A percentile compares a stretch with the other conserved stretches of the same genome.
Evolutionary conservation across 1,284 basidiomycete species (phyloP).

Genomic region (Erythrobasidium hasegawianum): DNA sequence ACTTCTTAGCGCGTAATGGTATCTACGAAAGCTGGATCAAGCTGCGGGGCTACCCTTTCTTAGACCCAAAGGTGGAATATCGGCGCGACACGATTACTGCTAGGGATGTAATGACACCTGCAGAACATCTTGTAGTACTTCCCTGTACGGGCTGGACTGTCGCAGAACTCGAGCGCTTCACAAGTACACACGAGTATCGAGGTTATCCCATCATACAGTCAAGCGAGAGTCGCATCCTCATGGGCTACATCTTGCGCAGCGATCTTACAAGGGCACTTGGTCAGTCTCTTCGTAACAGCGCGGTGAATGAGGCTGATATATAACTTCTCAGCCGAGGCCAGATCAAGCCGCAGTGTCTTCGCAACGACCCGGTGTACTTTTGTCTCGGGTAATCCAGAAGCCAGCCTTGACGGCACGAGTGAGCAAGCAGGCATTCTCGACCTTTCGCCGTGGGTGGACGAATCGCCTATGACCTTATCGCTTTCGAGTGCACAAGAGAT

Average conservation of each 20-base stretch:
- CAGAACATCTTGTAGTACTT: conserved; percentile 21
- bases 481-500: conserved; percentile 43
- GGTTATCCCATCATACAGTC: conserved; percentile 76
- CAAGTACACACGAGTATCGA: conserved; percentile 57
- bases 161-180: conserved; percentile 34
- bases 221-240: conserved; percentile 58
- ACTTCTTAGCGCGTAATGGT: conserved; percentile 42
- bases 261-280: conserved; percentile 87
- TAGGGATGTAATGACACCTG: conserved; percentile 60
- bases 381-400: not conserved
- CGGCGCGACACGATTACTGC: conserved; percentile 63
- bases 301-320: not conserved
- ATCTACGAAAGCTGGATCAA: conserved; percentile 47
- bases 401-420: conserved; percentile 18
- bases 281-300: too few relatives aligned
- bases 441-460: conserved; percentile 41
- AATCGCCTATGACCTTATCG: conserved; percentile 40
- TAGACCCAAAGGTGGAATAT: conserved; percentile 62
- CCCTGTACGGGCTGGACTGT: conserved; percentile 14
- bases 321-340: conserved; percentile 24
- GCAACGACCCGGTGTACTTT: conserved; percentile 36
- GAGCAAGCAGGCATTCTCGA: conserved; percentile 28
- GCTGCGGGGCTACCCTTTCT: conserved; percentile 63
- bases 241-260: conserved; percentile 84
- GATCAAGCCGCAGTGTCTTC: conserved; percentile 7